phyloP scores from a whole-genome alignment of 1,284 basidiomycete genomes.

The Heterobasidion irregulare region DNA sequence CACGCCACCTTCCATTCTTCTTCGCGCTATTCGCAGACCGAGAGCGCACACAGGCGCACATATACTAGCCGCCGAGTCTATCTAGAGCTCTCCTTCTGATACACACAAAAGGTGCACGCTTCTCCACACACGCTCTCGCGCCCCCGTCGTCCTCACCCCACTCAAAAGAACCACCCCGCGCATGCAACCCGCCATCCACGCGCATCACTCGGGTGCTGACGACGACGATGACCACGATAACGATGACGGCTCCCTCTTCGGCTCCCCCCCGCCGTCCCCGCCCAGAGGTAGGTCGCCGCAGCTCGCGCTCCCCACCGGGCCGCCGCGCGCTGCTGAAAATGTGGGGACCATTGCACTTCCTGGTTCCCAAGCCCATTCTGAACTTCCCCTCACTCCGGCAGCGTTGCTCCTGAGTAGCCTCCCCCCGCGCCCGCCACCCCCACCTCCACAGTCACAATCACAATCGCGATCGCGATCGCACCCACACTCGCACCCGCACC shows the following conservation, averaged over 20 bases:
- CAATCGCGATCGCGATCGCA: too few relatives aligned
- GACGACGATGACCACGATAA: constrained; percentile 10
- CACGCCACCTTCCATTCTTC: too few relatives aligned
- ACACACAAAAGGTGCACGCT: too few relatives aligned
- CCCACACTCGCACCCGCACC: too few relatives aligned
- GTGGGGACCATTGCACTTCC: constrained; percentile 94
- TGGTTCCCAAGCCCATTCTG: constrained; percentile 82
- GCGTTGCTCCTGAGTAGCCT: constrained; percentile 44
- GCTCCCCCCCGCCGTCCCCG: constrained; percentile 68
- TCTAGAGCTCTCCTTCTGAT: too few relatives aligned
- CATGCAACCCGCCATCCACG: constrained; percentile 9
- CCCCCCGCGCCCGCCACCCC: constrained; percentile 1
- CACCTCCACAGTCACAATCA: not conserved
- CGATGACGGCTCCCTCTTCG: constrained; percentile 67
- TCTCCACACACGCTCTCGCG: too few relatives aligned
- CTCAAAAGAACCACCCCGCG: constrained; percentile 1
- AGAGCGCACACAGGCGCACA: too few relatives aligned
- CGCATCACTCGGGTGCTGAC: constrained; percentile 2
- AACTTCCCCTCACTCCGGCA: constrained; percentile 71
- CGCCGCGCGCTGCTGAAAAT: constrained; percentile 52
- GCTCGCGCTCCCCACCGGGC: constrained; percentile 48
- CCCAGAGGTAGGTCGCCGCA: constrained; percentile 64
- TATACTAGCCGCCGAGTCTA: too few relatives aligned
- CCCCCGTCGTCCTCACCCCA: not conserved
- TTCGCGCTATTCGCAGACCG: too few relatives aligned